Evolutionary conservation across 305 asterid genomes (phyloP), one percentile per base, ranked within the genome.

Genomic region (Withania somnifera): DNA sequence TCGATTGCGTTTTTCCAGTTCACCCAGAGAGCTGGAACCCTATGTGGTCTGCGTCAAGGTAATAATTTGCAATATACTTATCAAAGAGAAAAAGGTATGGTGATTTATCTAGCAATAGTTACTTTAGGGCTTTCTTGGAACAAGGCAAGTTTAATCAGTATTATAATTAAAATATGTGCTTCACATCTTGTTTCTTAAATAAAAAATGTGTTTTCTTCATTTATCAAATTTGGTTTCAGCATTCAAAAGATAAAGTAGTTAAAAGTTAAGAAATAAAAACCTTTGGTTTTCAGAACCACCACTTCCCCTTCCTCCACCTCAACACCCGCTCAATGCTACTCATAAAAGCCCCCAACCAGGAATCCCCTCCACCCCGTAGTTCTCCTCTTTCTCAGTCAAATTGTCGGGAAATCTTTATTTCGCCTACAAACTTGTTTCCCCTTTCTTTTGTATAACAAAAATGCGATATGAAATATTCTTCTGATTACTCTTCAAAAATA

Each of bases 21-120:
- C 91, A 89, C 82, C 91, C 91, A 28, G 90, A 89, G 84, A 86
- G 86, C 63, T 89, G 91, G 91, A 89, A 89, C 82, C 91, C 91
- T 30, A 87, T 87, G 91, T 89, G 90, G 91, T 89, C 90, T 11
- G 89, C 77, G 57, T 86, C 90, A 58, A 89, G 89, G 91, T 96
- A 91, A 83, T 71, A 52, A 64, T 19, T 42, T 45, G 24, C 79
- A 14, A 3, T 71, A 71, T 45, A 45, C 58, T 71, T 71, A 24
- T 45, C 8, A 22, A 71, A 6, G 32, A 40, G 32, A 14, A 45
- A 22, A 42, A 6, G 1, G 51, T 71, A 45, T 71, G 58, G 58
- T 71, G 24, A 45, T 8, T 45, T 45, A 36, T 66, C 78, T 75
- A 28, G 64, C 68, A 13, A 22, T n/a, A 5, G 61, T 77, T 47